Percentiles rank a stretch among this genome's conserved stretches.
phyloP scores from a whole-genome alignment of 31 red algal species.

The Asparagopsis taxiformis region DNA sequence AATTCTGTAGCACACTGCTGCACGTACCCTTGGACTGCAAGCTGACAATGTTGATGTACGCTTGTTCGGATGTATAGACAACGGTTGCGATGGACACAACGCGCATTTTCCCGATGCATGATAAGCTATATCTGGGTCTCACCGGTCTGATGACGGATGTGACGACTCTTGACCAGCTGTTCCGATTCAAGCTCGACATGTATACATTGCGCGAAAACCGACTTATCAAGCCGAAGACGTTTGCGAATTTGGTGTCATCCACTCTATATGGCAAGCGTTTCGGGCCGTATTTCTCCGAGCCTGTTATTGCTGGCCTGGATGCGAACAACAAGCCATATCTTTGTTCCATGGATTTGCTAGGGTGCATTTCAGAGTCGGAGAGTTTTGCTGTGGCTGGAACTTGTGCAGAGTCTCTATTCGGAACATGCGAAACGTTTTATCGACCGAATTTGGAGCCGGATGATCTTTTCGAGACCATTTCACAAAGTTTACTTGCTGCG shows the following conservation, averaged over 20 bases:
- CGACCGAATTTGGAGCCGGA: slow-evolving; percentile 79
- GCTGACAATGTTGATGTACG: too few relatives aligned
- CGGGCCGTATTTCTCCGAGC: slow-evolving; percentile 96
- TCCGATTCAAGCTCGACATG: slow-evolving; percentile 82
- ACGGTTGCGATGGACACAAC: slow-evolving; percentile 88
- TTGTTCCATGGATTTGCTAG: slow-evolving; percentile 92
- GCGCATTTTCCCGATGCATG: slow-evolving; percentile 84
- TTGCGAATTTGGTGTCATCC: slow-evolving; percentile 85
- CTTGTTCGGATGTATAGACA: too few relatives aligned
- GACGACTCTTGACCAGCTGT: slow-evolving; percentile 72
- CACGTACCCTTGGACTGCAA: background rate
- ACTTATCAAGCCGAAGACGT: slow-evolving; percentile 77
- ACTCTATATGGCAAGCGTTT: slow-evolving; percentile 96
- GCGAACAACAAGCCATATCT: slow-evolving; percentile 82
- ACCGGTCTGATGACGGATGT: slow-evolving; percentile 91
- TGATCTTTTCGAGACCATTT: slow-evolving; percentile 92
- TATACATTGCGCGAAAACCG: slow-evolving; percentile 93
- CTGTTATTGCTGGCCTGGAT: slow-evolving; percentile 89
- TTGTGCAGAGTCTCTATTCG: slow-evolving; percentile 91
- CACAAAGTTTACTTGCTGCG: slow-evolving; percentile 84
- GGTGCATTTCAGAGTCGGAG: slow-evolving; percentile 62
- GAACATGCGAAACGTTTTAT: slow-evolving; percentile 97
- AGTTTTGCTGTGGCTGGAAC: slow-evolving; percentile 93
- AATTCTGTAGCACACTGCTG: too few relatives aligned
- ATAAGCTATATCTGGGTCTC: slow-evolving; percentile 92